These are phyloP conservation scores for Epichloe elymi DNA, from an alignment of 2,329 filamentous ascomycete species.

Conservation along the genomic window DNA sequence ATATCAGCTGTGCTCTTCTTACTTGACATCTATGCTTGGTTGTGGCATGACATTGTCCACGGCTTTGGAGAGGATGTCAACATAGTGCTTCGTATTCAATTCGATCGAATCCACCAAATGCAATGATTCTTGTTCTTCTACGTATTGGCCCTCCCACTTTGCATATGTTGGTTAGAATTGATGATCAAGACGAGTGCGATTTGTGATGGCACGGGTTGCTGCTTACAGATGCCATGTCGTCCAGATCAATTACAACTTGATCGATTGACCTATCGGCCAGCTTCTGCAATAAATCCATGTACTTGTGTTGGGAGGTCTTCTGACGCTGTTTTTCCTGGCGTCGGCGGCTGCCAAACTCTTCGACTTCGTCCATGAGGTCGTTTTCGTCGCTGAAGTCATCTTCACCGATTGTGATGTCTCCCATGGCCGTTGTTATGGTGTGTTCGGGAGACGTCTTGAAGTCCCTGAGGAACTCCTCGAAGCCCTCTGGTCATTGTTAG, in stretches of 20 bases:
- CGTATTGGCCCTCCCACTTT: constrained; percentile 65
- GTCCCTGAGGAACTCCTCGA: constrained; percentile 74
- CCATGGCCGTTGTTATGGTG: constrained; percentile 67
- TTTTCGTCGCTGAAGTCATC: constrained; percentile 82
- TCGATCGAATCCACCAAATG: constrained; percentile 75
- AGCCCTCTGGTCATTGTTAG: constrained; percentile 42
- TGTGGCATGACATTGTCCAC: constrained; percentile 77
- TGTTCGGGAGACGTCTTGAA: constrained; percentile 72
- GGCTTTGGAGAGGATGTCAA: constrained; percentile 79
- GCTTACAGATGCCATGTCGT: constrained; percentile 66
- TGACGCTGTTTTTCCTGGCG: constrained; percentile 35
- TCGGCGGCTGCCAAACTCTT: constrained; percentile 41
- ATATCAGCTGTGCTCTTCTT: constrained; percentile 17
- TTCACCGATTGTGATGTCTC: constrained; percentile 74
- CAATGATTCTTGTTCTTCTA: constrained; percentile 48
- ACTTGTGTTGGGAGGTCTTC: constrained; percentile 62
- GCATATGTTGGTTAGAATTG: background rate
- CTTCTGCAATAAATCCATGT: constrained; percentile 75
- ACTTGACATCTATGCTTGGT: constrained; percentile 66
- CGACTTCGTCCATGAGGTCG: constrained; percentile 79
- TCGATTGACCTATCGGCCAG: constrained; percentile 67
- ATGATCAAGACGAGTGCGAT: background rate
- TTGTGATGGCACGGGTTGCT: background rate
- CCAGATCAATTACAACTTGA: constrained; percentile 76
- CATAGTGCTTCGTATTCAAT: constrained; percentile 86